A percentile compares a stretch with the other conserved stretches of the same genome.
Conservation (phyloP, 176 grass and related monocot genomes). For the Thalia dealbata region DNA sequence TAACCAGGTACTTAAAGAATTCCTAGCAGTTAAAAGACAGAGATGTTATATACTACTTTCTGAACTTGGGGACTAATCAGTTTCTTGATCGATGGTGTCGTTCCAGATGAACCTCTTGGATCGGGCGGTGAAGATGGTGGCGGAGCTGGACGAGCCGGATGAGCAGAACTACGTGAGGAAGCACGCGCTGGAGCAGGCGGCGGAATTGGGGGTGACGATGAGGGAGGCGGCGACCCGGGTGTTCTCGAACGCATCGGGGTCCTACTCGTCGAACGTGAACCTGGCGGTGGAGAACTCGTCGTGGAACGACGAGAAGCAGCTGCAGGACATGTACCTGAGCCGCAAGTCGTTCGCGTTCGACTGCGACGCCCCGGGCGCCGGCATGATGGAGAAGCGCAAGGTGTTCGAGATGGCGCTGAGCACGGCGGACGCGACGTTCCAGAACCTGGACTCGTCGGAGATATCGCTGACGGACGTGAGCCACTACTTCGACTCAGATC, state of each 20-base stretch:
- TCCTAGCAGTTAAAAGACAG: too few species aligned
- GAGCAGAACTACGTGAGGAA: constrained; percentile 95
- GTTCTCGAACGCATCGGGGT: constrained; percentile 97
- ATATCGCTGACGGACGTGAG: constrained; percentile 98
- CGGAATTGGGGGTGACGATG: constrained; percentile 62
- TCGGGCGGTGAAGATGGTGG: constrained; percentile 89
- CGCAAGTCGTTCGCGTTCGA: constrained; percentile 96
- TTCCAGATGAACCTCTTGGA: constrained; percentile 91
- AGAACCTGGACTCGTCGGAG: constrained; percentile 97
- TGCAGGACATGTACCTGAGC: constrained; percentile 98
- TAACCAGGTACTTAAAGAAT: constrained; percentile 58
- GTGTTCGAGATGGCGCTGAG: constrained; percentile 82
- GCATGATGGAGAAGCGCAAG: constrained; percentile 84
- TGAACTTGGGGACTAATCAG: too few species aligned
- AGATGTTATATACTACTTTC: too few species aligned
- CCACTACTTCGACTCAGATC: constrained; percentile 98
- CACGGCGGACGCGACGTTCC: constrained; percentile 92
- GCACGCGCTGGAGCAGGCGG: constrained; percentile 81
- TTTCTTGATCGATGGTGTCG: too few species aligned
- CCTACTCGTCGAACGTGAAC: constrained; percentile 95
- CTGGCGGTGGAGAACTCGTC: constrained; percentile 94
- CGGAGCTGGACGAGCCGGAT: constrained; percentile 78
- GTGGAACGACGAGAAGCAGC: constrained; percentile 94
- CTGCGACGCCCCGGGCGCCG: constrained; percentile 66
- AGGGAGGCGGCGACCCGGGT: constrained; percentile 84